Conservation (phyloP, 768 basidiomycete genomes). For the Xerocomus spinulosus region DNA sequence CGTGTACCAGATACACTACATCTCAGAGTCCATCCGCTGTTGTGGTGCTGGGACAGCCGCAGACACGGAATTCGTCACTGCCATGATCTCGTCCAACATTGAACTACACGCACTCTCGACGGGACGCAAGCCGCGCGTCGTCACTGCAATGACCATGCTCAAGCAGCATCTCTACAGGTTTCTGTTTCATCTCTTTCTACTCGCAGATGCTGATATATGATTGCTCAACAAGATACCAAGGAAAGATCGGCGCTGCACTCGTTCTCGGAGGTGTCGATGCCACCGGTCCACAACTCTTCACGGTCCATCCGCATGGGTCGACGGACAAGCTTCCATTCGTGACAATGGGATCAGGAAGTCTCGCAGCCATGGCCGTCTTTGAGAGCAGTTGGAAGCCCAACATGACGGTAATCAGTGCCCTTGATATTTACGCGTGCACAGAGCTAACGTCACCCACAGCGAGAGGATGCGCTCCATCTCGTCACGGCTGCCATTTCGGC, state of each 20-base stretch:
- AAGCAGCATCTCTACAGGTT: constrained; percentile 95
- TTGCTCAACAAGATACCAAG: constrained; percentile 85
- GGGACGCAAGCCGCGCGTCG: constrained; percentile 87
- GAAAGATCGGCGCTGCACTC: constrained; percentile 90
- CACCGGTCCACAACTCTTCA: constrained; percentile 93
- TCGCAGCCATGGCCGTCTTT: constrained; percentile 98
- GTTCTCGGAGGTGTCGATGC: constrained; percentile 96
- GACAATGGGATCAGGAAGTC: constrained; percentile 94
- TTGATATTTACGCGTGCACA: background rate
- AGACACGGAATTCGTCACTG: constrained; percentile 93
- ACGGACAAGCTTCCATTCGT: constrained; percentile 99
- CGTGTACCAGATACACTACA: constrained; percentile 86
- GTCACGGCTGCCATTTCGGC: constrained; percentile 86
- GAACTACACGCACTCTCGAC: constrained; percentile 88
- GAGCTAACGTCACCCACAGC: constrained; percentile 38
- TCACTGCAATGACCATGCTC: constrained; percentile 98
- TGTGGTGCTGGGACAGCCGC: constrained; percentile 99
- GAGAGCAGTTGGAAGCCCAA: constrained; percentile 80
- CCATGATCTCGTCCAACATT: constrained; percentile 93
- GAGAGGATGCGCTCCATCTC: constrained; percentile 74
- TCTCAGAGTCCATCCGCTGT: constrained; percentile 92
- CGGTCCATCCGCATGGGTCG: constrained; percentile 93
- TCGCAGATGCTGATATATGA: background rate
- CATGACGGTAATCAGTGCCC: constrained; percentile 57
- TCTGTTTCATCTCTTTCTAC: constrained; percentile 9